Conservation (phyloP, 2,329 filamentous ascomycete genomes). For the Phoma herbarum region DNA sequence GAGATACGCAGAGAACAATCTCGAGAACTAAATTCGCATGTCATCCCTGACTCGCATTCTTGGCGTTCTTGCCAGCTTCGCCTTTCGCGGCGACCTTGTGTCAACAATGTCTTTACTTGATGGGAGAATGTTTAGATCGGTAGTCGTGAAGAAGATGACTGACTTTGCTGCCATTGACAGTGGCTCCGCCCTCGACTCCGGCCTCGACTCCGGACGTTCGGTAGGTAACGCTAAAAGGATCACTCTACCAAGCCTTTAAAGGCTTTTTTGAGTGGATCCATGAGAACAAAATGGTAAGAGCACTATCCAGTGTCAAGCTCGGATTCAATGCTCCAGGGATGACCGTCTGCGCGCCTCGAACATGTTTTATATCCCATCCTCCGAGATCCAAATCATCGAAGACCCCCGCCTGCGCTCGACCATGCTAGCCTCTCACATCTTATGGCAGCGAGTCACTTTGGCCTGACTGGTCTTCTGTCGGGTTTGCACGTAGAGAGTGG, state of each 20-base stretch:
- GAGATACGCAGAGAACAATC: neutral
- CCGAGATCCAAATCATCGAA: conserved; percentile 3
- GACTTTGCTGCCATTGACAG: conserved; percentile 6
- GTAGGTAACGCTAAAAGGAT: neutral
- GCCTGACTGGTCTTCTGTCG: neutral
- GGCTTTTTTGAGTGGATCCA: neutral
- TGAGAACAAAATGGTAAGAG: conserved; percentile 1
- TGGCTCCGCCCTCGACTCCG: conserved; percentile 6
- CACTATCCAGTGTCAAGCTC: neutral
- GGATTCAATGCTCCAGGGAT: neutral
- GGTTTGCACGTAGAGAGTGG: neutral
- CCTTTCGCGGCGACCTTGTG: conserved; percentile 1
- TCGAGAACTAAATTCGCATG: neutral
- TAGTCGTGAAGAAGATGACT: conserved; percentile 7
- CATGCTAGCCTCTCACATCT: neutral
- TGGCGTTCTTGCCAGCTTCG: conserved; percentile 4
- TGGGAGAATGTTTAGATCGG: neutral
- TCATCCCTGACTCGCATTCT: neutral
- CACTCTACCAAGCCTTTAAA: neutral
- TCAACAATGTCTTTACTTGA: neutral
- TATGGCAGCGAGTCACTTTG: neutral
- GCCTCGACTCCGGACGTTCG: neutral
- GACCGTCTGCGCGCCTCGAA: neutral
- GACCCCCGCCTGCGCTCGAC: conserved; percentile 2
- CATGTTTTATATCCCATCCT: neutral